Evolutionary conservation across 495 filamentous ascomycete genomes (phyloP), one percentile per base, ranked within the genome.

Genomic region (Tricharina praecox): DNA sequence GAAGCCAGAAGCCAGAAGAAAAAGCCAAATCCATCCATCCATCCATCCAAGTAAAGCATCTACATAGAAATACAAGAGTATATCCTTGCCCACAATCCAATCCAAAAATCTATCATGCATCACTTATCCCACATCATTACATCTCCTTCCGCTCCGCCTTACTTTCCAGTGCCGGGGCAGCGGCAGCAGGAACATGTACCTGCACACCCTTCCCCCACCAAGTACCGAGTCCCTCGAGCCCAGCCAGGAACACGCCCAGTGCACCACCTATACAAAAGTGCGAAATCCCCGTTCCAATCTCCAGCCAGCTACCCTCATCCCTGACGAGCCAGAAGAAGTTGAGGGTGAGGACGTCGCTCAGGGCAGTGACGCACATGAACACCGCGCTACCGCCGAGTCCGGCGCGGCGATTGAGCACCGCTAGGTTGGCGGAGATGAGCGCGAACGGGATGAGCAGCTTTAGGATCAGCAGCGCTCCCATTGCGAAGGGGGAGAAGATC

Each of bases 281-380:
- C 54, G 74, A 90, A 50, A 99, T 99, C 1, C 81, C 93, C 25
- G 82, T 88, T 39, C 92, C 92, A 58, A 96, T 99, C 56, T 99
- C 92, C 44, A 99, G 66, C 92, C 92, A 99, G 28, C 78, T 85
- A 0, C 92, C 90, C 61, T 96, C 86, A 60, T 99, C 92, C 47
- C 77, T 78, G 4, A 99, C 92, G 60, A 93, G 79, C 73, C 80
- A 99, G 64, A 99, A 99, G 70, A 99, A 99, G 62, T 90, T 85
- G 46, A 99, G 69, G 3, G 92, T 96, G 56, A 96, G 69, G 37
- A 94, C 76, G 62, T 99, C 92, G 42, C 82, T 82, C 39, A 93
- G 74, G 13, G 84, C 79, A 78, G 93, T 93, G 35, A 92, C 85
- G 1, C 93, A 64, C 84, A 94, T 94, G 67, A 95, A 93, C 19